These are phyloP conservation scores for Blepharisma undulans DNA, from an alignment of 169 alveolate genomes.

Conservation along the genomic window DNA sequence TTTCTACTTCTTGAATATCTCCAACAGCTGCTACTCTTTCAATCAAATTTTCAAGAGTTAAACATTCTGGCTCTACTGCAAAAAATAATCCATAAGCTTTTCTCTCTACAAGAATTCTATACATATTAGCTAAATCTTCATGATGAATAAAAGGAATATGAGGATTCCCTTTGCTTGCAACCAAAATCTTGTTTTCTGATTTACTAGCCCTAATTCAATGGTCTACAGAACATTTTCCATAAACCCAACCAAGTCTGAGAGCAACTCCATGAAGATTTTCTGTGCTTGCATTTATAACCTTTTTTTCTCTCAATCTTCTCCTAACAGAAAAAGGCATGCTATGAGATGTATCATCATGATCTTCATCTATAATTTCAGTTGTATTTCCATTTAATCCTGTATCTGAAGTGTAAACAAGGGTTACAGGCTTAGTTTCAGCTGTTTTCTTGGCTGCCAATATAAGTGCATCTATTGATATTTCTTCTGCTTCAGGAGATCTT, in stretches of 20 bases:
- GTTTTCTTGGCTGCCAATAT: not conserved
- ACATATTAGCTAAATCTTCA: not conserved
- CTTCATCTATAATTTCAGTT: not conserved
- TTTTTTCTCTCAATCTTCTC: not conserved
- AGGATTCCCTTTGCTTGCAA: not conserved
- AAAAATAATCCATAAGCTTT: not conserved
- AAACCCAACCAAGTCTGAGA: not conserved
- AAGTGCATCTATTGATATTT: not conserved
- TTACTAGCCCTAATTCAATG: not conserved
- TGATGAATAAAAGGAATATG: not conserved
- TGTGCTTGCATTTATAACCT: not conserved
- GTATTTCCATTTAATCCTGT: not conserved
- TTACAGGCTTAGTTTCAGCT: not conserved
- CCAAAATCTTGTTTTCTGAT: not conserved
- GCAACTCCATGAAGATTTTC: not conserved
- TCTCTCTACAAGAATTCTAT: not conserved
- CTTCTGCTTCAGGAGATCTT: too few species aligned
- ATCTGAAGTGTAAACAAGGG: not conserved
- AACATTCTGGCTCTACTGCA: not conserved
- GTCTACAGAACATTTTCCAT: not conserved
- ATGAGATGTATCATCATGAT: not conserved
- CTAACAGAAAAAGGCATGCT: not conserved
- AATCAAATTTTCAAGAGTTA: too few species aligned
- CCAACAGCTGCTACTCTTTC: too few species aligned
- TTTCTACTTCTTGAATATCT: not conserved